Evolutionary conservation across 176 grass and related monocot genomes (phyloP), one percentile per base, ranked within the genome.

Genomic region (Avena atlantica): DNA sequence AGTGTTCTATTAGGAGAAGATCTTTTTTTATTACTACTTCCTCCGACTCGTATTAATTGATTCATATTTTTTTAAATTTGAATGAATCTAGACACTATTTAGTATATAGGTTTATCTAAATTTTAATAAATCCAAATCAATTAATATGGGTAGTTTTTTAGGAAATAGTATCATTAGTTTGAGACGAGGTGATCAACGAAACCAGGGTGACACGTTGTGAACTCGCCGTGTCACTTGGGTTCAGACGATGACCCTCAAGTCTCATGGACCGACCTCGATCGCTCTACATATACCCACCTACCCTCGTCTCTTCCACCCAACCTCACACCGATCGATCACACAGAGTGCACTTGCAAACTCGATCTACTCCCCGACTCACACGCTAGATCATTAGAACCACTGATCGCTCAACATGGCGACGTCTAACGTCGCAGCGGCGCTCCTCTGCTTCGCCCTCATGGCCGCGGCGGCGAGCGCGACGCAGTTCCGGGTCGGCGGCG

Each of bases 401-500:
- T 49, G 13, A 52, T 31, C 27, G 21, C 67, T 11, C 51, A 68
- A 15, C 61, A 98, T 95, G 95, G 68, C 81, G 61, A 64, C 48
- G 0, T 23, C 78, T 55, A 4, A 9, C 31, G 56, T 20, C 24
- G 12, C 86, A 1, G 37, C n/a, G 12, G 21, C 14, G 12, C 63
- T 89, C 0, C 29, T 80, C 24, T 86, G 74, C 74, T 20, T 91
- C 42, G 64, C 64, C 3, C 27, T 67, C 2, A 1, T 17, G 64
- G 64, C 64, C 2, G 12, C 27, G 13, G 13, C 63, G 27, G 63
- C 63, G 63, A 34, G 13, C 63, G 64, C 64, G 0, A 17, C 64
- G 6, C 64, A 67, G 64, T 67, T 93, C 91, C 85, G 50, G 59
- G 91, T 95, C 2, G 93, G 95, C 34, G 92, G 90, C 3, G 76